A percentile compares a stretch with the other conserved stretches of the same genome.
phyloP scores from a whole-genome alignment of 805 yeast genomes.

The Jamesozyma lodderae region DNA sequence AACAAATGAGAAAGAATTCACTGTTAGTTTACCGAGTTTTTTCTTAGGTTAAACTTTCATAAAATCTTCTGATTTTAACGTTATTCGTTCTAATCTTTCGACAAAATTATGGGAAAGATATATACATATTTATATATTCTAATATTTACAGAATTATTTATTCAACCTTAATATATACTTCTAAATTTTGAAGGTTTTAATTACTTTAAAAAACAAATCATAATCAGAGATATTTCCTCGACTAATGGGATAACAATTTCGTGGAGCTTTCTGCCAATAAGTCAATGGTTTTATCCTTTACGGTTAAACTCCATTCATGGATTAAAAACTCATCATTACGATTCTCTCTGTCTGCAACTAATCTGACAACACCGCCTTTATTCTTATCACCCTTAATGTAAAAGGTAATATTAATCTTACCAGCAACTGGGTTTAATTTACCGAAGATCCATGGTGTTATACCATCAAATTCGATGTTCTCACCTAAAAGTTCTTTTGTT shows the following conservation, averaged over 20 bases:
- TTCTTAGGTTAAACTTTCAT: no score
- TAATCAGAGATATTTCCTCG: no score
- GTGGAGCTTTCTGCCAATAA: slow-evolving; percentile 39
- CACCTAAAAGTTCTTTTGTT: slow-evolving; percentile 61
- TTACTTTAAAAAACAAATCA: no score
- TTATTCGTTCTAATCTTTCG: no score
- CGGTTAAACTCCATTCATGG: slow-evolving; percentile 52
- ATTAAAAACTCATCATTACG: slow-evolving; percentile 50
- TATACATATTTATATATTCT: no score
- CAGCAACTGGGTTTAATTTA: slow-evolving; percentile 71
- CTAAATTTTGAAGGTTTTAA: no score
- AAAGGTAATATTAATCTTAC: slow-evolving; percentile 66
- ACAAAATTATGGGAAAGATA: no score
- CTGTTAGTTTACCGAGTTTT: no score
- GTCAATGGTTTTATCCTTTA: slow-evolving; percentile 39
- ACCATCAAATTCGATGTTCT: slow-evolving; percentile 61
- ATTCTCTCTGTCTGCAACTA: slow-evolving; percentile 64
- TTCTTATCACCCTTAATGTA: slow-evolving; percentile 58
- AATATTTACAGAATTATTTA: no score
- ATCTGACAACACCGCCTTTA: slow-evolving; percentile 42
- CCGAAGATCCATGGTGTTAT: slow-evolving; percentile 83
- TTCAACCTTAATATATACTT: no score
- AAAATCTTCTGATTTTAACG: no score
- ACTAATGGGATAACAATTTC: neutral
- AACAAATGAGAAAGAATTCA: no score